These are phyloP conservation scores for Coffea humblotiana DNA, from an alignment of 305 asterid genomes.

Conservation along the genomic window DNA sequence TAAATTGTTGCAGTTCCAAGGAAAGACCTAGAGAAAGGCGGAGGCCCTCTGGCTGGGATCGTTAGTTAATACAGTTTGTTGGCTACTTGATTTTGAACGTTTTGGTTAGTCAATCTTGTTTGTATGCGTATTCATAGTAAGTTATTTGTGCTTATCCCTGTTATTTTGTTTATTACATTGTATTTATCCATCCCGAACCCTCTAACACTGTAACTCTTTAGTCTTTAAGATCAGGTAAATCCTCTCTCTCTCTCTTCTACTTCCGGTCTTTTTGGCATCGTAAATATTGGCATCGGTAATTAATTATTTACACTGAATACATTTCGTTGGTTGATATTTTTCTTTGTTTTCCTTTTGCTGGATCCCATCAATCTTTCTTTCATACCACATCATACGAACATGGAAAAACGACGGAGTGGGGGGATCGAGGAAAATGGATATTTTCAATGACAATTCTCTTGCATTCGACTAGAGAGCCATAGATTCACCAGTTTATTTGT, in stretches of 20 bases:
- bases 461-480: neutral
- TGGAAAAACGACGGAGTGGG: neutral
- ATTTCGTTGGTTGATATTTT: neutral
- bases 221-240: neutral
- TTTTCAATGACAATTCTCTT: neutral
- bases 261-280: neutral
- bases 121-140: neutral
- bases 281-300: neutral
- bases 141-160: neutral
- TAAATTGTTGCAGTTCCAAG: conserved; percentile 39
- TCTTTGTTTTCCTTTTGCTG: neutral
- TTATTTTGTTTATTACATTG: neutral
- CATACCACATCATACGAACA: neutral
- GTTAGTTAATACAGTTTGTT: conserved; percentile 34
- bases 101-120: neutral
- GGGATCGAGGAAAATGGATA: neutral
- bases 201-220: too few species aligned
- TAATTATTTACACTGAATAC: neutral
- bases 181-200: neutral
- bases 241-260: neutral
- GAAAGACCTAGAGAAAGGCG: conserved; percentile 82
- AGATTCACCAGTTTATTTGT: neutral
- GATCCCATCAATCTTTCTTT: neutral
- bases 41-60: conserved; percentile 97
- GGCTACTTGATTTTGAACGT: neutral